Evolutionary conservation across 768 basidiomycete genomes (phyloP), one percentile per base, ranked within the genome.

Genomic region (Leccinum obscurum): DNA sequence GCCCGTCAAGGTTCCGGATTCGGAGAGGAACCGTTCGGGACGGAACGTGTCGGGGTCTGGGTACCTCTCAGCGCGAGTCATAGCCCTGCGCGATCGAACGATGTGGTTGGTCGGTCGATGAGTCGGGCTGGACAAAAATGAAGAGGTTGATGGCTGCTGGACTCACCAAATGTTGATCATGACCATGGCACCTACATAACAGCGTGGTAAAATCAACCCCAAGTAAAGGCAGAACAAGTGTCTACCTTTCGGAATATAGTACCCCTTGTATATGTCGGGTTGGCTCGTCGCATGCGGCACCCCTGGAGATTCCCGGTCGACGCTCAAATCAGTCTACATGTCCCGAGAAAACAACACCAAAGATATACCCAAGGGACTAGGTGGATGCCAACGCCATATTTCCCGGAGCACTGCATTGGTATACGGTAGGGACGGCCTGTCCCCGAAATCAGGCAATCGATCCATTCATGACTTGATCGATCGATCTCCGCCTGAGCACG

Each of bases 401-500:
- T 74, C 73, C 37, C 64, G 67, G 24, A 67, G 58, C 14, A 74
- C 30, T 0, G 70, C 68, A 5, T 70, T 63, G 5, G 71, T 24
- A 55, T 70, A 74, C 7, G 73, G 72, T 30, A 75, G 63, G 15
- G 52, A 62, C 6, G 61, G 46, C 37, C 58, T 58, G 44, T 75
- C 72, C 3, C 60, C 58, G 20, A 69, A 71, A 20, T 61, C 64
- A 9, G 73, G 74, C 4, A 73, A 48, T 14, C 67, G 55, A 26
- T 64, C 64, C 22, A 52, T 58, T 15, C 66, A 70, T 24, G 13
- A 72, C 66, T 2, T 37, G 24, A 24, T 24, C 24, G 4, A 54
- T 74, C 73, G 3, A 76, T 61, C 35, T 76, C 70, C 1, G 58
- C 63, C 28, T 70, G 71, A 2, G 69, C 70, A 22, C 64, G 60